Evolutionary conservation across 1,284 basidiomycete species (phyloP).

Genomic region (Cryptococcus jaspeensis): DNA sequence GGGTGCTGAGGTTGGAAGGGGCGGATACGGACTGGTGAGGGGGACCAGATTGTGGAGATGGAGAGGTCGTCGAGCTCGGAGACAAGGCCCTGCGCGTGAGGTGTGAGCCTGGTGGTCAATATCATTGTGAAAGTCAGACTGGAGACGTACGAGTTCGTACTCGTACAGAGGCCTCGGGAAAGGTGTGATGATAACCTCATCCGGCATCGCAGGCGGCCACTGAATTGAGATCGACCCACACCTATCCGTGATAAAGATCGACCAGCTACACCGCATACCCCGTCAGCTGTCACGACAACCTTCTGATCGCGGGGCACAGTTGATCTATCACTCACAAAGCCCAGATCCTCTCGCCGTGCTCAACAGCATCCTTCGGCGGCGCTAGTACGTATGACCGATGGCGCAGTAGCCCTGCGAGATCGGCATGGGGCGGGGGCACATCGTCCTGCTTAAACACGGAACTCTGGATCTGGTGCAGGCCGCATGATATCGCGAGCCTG

Average conservation of each 20-base stretch:
- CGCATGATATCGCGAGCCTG: constrained; percentile 37
- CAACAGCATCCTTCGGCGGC: constrained; percentile 36
- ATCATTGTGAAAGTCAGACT: background rate
- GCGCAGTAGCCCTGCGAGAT: constrained; percentile 32
- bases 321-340: constrained; percentile 47
- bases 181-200: constrained; percentile 37
- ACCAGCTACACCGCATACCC: constrained; percentile 27
- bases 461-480: constrained; percentile 37
- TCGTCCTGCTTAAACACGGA: constrained; percentile 24
- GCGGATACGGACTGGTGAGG: constrained; percentile 3
- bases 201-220: constrained; percentile 32
- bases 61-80: constrained; percentile 29
- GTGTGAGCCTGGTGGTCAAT: background rate
- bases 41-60: constrained; percentile 21
- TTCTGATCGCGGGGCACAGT: too few relatives aligned
- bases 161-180: constrained; percentile 41
- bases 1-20: constrained; percentile 14
- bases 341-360: constrained; percentile 44
- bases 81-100: constrained; percentile 35
- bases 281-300: background rate
- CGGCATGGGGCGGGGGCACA: constrained; percentile 15
- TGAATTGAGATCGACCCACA: constrained; percentile 32
- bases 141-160: constrained; percentile 37
- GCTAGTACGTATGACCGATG: constrained; percentile 28
- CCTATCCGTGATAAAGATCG: constrained; percentile 34